Evolutionary conservation across 805 yeast genomes (phyloP).

Genomic region (Candida coleopterorum): DNA sequence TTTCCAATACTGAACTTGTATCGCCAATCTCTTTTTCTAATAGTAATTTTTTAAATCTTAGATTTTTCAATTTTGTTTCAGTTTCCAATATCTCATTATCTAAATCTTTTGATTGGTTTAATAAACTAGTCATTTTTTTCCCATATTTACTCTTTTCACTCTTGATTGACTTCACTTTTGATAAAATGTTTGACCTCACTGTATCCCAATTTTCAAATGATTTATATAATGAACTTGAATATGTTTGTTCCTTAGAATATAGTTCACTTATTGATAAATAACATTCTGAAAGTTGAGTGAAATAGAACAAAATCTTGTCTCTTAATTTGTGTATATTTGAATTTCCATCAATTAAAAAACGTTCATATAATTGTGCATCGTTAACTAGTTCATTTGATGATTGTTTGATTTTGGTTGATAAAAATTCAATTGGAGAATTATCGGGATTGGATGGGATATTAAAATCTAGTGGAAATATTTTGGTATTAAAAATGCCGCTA

Average conservation of each 20-base stretch:
- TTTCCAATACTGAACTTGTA: conserved; percentile 48
- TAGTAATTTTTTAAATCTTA: conserved; percentile 31
- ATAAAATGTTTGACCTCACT: conserved; percentile 28
- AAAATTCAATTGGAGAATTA: conserved; percentile 13
- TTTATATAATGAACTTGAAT: conserved; percentile 20
- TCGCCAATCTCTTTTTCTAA: conserved; percentile 37
- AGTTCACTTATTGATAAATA: conserved; percentile 44
- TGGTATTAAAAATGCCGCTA: background rate
- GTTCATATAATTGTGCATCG: conserved; percentile 20
- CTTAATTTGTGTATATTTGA: conserved; percentile 25
- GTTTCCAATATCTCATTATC: conserved; percentile 35
- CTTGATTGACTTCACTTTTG: conserved; percentile 34
- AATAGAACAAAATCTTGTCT: conserved; percentile 19
- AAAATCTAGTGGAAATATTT: conserved; percentile 2
- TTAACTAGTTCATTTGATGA: conserved; percentile 16
- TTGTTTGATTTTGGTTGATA: conserved; percentile 11
- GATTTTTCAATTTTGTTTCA: conserved; percentile 27
- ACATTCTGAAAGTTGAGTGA: conserved; percentile 38
- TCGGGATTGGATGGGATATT: background rate
- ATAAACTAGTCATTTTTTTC: conserved; percentile 30
- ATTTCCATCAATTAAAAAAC: conserved; percentile 29
- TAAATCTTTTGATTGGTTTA: conserved; percentile 25
- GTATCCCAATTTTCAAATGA: conserved; percentile 39
- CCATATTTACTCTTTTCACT: conserved; percentile 41
- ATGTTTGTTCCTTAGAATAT: conserved; percentile 33